These are phyloP conservation scores for Harringtonia lauricola DNA, from an alignment of 2,329 filamentous ascomycete genomes.

Conservation along the genomic window DNA sequence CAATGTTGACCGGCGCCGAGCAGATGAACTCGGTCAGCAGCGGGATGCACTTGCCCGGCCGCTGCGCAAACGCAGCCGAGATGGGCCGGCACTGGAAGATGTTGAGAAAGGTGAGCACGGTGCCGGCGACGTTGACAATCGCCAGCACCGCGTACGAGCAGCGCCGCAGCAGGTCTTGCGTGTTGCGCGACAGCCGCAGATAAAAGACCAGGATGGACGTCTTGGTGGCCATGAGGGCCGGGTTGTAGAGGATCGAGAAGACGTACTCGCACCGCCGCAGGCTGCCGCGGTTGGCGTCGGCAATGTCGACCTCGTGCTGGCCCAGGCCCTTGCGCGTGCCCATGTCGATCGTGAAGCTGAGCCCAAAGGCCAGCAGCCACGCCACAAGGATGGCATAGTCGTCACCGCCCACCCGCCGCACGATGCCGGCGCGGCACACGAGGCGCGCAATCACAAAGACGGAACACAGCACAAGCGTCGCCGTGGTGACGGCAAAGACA, in stretches of 20 bases:
- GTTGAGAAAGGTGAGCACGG: slow-evolving; percentile 74
- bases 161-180: slow-evolving; percentile 63
- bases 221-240: slow-evolving; percentile 82
- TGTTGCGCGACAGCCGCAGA: slow-evolving; percentile 67
- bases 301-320: slow-evolving; percentile 52
- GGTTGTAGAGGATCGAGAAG: slow-evolving; percentile 64
- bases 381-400: slow-evolving; percentile 74
- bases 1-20: slow-evolving; percentile 82
- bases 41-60: slow-evolving; percentile 36
- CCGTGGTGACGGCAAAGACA: slow-evolving; percentile 60
- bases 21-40: slow-evolving; percentile 53
- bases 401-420: slow-evolving; percentile 61
- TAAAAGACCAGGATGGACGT: slow-evolving; percentile 91
- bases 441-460: slow-evolving; percentile 67
- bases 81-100: slow-evolving; percentile 77
- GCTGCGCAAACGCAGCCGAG: slow-evolving; percentile 50
- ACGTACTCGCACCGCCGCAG: slow-evolving; percentile 52
- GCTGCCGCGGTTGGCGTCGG: slow-evolving; percentile 29
- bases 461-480: slow-evolving; percentile 58
- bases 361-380: slow-evolving; percentile 60
- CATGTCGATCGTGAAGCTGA: slow-evolving; percentile 56
- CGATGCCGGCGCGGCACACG: slow-evolving; percentile 60
- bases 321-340: slow-evolving; percentile 56
- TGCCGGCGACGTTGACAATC: slow-evolving; percentile 68
- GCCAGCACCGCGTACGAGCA: slow-evolving; percentile 71